A percentile compares a stretch with the other conserved stretches of the same genome.
Evolutionary conservation across 2,329 filamentous ascomycete species (phyloP).

Genomic region (Teratosphaeria destructans): DNA sequence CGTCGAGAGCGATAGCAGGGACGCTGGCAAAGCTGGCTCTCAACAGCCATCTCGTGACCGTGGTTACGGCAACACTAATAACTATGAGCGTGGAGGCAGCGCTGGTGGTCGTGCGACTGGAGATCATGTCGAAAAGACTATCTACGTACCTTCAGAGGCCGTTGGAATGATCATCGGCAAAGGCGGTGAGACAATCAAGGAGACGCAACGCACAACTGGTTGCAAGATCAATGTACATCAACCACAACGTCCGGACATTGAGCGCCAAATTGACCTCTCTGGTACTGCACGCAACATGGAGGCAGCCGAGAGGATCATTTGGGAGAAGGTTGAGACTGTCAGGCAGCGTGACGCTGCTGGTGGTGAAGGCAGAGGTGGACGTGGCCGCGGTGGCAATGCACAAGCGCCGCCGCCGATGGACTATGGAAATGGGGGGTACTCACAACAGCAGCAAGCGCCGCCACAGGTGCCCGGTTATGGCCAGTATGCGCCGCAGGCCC

Average conservation of each 20-base stretch:
- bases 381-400: not conserved
- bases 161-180: conserved; percentile 97
- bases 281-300: conserved; percentile 68
- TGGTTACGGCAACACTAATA: conserved; percentile 15
- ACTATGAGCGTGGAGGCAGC: conserved; percentile 33
- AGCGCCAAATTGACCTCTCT: conserved; percentile 78
- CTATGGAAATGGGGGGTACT: conserved; percentile 29
- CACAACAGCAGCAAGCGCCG: conserved; percentile 35
- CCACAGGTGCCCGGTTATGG: conserved; percentile 19
- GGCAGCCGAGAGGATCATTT: conserved; percentile 72
- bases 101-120: conserved; percentile 31
- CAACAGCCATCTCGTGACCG: conserved; percentile 18
- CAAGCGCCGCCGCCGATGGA: not conserved
- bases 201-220: conserved; percentile 77
- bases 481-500: conserved; percentile 20
- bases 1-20: conserved; percentile 70
- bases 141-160: conserved; percentile 78
- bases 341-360: conserved; percentile 41
- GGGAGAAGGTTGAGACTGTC: conserved; percentile 84
- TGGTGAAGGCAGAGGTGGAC: conserved; percentile 10
- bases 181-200: conserved; percentile 83
- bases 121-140: conserved; percentile 63
- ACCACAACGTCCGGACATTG: conserved; percentile 65
- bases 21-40: conserved; percentile 12
- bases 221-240: conserved; percentile 94